Conservation (phyloP, 2,329 filamentous ascomycete genomes). For the Metarhizium guizhouense region DNA sequence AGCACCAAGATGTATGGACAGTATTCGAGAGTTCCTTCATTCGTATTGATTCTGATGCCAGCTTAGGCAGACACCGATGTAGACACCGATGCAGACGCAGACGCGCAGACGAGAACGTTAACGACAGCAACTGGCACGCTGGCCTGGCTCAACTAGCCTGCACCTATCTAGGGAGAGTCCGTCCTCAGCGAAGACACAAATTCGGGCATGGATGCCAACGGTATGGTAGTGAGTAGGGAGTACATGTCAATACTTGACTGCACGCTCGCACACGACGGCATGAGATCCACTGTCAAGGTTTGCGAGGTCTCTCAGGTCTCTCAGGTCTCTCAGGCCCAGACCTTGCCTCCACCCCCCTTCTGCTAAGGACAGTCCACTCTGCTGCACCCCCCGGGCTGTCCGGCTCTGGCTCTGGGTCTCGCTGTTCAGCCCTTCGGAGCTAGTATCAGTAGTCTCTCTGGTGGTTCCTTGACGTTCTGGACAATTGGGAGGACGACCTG, state of each 20-base stretch:
- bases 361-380: constrained; percentile 1
- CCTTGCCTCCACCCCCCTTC: constrained; percentile 1
- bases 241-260: not conserved
- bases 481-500: not conserved
- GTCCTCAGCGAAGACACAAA: too few relatives aligned
- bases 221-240: not conserved
- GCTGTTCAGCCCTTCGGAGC: constrained; percentile 29
- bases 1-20: not conserved
- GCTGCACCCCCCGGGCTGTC: constrained; percentile 5
- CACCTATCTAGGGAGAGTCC: too few relatives aligned
- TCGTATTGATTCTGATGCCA: not conserved
- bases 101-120: not conserved
- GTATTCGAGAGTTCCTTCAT: not conserved
- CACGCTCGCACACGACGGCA: not conserved
- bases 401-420: constrained; percentile 12
- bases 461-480: constrained; percentile 7
- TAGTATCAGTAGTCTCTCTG: constrained; percentile 17
- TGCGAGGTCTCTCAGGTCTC: not conserved
- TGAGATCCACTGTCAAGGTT: constrained; percentile 2
- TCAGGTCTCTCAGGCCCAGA: not conserved
- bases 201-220: not conserved
- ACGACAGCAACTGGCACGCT: not conserved
- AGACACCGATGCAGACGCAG: not conserved
- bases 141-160: too few relatives aligned
- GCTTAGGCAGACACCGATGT: not conserved